Base-by-base conservation (phyloP, 352 stramenopile genomes). In the Phytophthora sp. region DNA sequence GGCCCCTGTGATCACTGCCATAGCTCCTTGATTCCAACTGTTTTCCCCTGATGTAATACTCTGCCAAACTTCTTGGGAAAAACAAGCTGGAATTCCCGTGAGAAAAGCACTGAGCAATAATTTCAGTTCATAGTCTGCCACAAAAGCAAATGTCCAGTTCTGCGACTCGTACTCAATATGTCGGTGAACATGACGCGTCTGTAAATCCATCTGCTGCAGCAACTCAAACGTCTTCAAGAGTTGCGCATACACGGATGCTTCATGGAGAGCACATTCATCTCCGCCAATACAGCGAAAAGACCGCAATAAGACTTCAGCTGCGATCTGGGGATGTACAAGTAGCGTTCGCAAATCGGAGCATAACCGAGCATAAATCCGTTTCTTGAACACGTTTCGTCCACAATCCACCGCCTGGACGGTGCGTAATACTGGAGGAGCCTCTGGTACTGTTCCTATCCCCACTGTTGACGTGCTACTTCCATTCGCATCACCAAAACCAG, bases 101-200 rank as follows among this genome's bases (percentile, higher is more conserved):
- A 91, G 61, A 56, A 93, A 91, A 18, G 84, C 79, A 31, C 74
- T 78, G 8, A 93, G 69, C 16, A 95, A 61, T n/a, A 93, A 54
- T 52, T 91, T 92, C 30, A 93, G 69, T 49, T 95, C 87, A 38
- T 95, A 93, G 57, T 92, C 84, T 35, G 89, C 80, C 7, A 95
- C 84, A 39, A 95, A 93, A 21, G 87, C 84, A 59, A 85, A 88
- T 11, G 84, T 91, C 87, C 87, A 95, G 59, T 89, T 90, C 58
- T 91, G 76, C 12, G 83, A 93, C 61, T 93, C 87, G 55, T 86
- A 95, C 61, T 95, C 87, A 57, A 95, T 84, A 69, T 95, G 87
- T 8, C 78, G 73, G 16, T 78, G 67, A 13, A 86, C 61, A 21
- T 93, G 82, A 33, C 85, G 82, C 38, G 74, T 79, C 55, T 95